phyloP scores from a whole-genome alignment of 23 red algal genomes.

The Agarophyton chilense region DNA sequence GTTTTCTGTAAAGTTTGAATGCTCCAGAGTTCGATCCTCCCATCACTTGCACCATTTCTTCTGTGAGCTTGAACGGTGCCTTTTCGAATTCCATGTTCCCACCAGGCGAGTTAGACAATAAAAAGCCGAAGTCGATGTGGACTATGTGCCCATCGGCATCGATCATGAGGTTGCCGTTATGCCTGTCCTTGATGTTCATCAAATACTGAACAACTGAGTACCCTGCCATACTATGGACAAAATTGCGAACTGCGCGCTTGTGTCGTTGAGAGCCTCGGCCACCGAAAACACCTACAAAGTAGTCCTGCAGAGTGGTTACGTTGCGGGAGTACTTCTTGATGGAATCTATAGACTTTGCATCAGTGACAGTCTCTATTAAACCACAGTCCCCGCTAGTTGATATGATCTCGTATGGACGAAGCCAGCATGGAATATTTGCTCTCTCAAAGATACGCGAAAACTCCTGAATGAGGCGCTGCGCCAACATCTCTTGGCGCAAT shows the following conservation, averaged over 20 bases:
- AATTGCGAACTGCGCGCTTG: slow-evolving; percentile 87
- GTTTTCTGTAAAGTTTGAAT: slow-evolving; percentile 83
- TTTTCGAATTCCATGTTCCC: slow-evolving; percentile 98
- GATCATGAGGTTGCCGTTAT: slow-evolving; percentile 99
- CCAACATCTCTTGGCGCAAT: slow-evolving; percentile 98
- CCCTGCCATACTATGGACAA: slow-evolving; percentile 96
- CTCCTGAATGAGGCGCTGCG: slow-evolving; percentile 86
- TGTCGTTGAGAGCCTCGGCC: slow-evolving; percentile 67
- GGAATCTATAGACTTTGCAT: slow-evolving; percentile 83
- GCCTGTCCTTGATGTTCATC: slow-evolving; percentile 92
- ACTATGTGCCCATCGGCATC: slow-evolving; percentile 88
- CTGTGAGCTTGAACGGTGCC: slow-evolving; percentile 96
- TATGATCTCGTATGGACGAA: slow-evolving; percentile 93
- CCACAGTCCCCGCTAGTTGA: slow-evolving; percentile 84
- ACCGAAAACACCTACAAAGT: slow-evolving; percentile 91
- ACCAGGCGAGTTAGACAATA: slow-evolving; percentile 95
- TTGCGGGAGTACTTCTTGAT: slow-evolving; percentile 89
- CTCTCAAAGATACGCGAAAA: slow-evolving; percentile 86
- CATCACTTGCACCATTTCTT: slow-evolving; percentile 98
- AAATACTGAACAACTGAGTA: slow-evolving; percentile 96
- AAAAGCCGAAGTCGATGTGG: slow-evolving; percentile 98
- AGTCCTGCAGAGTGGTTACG: slow-evolving; percentile 89
- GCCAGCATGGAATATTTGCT: slow-evolving; percentile 73
- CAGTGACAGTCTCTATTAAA: slow-evolving; percentile 88
- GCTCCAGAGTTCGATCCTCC: slow-evolving; percentile 77